phyloP scores from a whole-genome alignment of 139 green algal species.

The Coelastrella sp. region DNA sequence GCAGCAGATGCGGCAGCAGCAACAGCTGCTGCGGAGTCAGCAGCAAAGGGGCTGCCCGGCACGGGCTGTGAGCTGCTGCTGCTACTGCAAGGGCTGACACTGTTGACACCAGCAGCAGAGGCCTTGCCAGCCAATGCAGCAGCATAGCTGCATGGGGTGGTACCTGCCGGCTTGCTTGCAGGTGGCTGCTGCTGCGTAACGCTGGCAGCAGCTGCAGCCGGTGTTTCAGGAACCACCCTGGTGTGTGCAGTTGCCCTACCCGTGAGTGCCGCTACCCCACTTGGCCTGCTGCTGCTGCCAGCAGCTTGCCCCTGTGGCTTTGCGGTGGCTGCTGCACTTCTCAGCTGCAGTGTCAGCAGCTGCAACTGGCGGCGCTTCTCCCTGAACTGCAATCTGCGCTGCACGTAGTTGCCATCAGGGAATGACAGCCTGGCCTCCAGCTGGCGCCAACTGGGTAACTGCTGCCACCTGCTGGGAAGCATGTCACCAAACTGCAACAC shows the following conservation, averaged over 20 bases:
- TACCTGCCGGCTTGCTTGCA: neutral
- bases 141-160: slow-evolving; percentile 20
- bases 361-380: slow-evolving; percentile 46
- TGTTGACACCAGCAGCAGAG: neutral
- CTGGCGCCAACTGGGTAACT: slow-evolving; percentile 45
- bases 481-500: slow-evolving; percentile 37
- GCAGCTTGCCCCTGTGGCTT: slow-evolving; percentile 2
- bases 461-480: slow-evolving; percentile 44
- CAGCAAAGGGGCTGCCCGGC: neutral
- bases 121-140: slow-evolving; percentile 11
- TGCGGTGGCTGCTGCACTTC: neutral
- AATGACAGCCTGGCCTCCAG: slow-evolving; percentile 46
- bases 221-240: neutral
- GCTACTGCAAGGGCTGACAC: neutral
- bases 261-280: neutral
- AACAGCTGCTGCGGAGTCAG: neutral
- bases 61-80: neutral
- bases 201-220: neutral
- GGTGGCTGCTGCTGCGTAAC: neutral
- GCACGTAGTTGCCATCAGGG: slow-evolving; percentile 46
- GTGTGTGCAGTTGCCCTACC: neutral
- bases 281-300: neutral
- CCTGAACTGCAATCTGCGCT: slow-evolving; percentile 32
- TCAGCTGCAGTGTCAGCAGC: slow-evolving; percentile 45
- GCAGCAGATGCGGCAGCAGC: neutral